A percentile compares a stretch with the other conserved stretches of the same genome.
Conservation (phyloP, 1,139 yeast genomes). For the Blastobotrys illinoisensis region DNA sequence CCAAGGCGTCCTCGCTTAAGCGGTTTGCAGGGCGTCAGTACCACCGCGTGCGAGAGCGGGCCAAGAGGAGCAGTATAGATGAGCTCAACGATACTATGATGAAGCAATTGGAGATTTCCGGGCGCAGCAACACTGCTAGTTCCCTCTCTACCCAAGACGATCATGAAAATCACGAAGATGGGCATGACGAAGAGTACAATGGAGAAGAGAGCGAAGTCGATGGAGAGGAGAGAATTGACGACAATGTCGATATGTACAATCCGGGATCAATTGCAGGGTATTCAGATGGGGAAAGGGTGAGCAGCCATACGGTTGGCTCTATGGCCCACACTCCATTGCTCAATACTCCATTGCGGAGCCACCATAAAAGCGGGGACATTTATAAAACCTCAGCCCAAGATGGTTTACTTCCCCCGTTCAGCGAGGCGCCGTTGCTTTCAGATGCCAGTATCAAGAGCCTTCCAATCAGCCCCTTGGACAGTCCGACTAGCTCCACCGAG, state of each 20-base stretch:
- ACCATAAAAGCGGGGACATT: not conserved
- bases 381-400: not conserved
- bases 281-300: not conserved
- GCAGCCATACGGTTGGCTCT: not conserved
- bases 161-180: not conserved
- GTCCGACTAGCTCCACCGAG: not conserved
- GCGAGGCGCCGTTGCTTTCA: not conserved
- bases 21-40: not conserved
- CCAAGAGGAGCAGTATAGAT: not conserved
- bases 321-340: not conserved
- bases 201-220: no score
- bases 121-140: conserved; percentile 5
- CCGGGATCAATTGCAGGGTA: not conserved
- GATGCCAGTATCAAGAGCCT: not conserved
- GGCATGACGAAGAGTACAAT: no score
- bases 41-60: conserved; percentile 1
- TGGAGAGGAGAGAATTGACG: not conserved
- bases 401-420: not conserved
- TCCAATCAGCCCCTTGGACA: not conserved
- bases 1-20: conserved; percentile 3
- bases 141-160: not conserved
- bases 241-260: not conserved
- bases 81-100: conserved; percentile 8
- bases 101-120: conserved; percentile 5
- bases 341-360: not conserved